Conservation (phyloP, 2,329 filamentous ascomycete genomes). For the Sarocladium strictum region DNA sequence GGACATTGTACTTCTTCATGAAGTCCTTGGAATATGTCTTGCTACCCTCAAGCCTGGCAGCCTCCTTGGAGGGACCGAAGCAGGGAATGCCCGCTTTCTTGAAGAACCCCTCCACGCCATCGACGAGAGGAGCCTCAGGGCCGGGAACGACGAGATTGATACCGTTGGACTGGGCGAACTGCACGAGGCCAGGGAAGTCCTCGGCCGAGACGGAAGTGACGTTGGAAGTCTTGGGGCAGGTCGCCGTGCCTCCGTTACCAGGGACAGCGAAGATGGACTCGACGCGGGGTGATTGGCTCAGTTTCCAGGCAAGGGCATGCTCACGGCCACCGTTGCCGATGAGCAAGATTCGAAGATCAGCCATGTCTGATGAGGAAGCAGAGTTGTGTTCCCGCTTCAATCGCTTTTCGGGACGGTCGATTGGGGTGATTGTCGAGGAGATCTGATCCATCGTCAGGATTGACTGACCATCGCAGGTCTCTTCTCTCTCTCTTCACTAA, state of each 20-base stretch:
- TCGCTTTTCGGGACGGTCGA: slow-evolving; percentile 3
- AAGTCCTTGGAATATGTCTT: slow-evolving; percentile 98
- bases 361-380: slow-evolving; percentile 15
- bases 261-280: slow-evolving; percentile 66
- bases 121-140: slow-evolving; percentile 89
- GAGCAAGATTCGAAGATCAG: slow-evolving; percentile 65
- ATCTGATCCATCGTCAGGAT: not conserved
- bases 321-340: slow-evolving; percentile 93
- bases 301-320: slow-evolving; percentile 91
- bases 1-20: slow-evolving; percentile 86
- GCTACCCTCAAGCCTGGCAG: slow-evolving; percentile 88
- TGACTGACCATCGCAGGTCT: not conserved
- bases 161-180: slow-evolving; percentile 64
- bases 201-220: slow-evolving; percentile 61
- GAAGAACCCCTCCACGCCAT: slow-evolving; percentile 83
- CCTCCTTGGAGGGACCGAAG: slow-evolving; percentile 81
- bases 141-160: slow-evolving; percentile 85
- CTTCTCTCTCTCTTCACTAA: not conserved
- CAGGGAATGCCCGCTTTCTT: slow-evolving; percentile 64
- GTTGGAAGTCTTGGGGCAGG: slow-evolving; percentile 67
- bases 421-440: not conserved
- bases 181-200: slow-evolving; percentile 72
- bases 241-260: slow-evolving; percentile 83
- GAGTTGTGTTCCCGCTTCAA: not conserved
- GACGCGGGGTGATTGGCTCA: slow-evolving; percentile 74